These are phyloP conservation scores for Boletus coccyginus DNA, from an alignment of 768 basidiomycete species.

Conservation along the genomic window DNA sequence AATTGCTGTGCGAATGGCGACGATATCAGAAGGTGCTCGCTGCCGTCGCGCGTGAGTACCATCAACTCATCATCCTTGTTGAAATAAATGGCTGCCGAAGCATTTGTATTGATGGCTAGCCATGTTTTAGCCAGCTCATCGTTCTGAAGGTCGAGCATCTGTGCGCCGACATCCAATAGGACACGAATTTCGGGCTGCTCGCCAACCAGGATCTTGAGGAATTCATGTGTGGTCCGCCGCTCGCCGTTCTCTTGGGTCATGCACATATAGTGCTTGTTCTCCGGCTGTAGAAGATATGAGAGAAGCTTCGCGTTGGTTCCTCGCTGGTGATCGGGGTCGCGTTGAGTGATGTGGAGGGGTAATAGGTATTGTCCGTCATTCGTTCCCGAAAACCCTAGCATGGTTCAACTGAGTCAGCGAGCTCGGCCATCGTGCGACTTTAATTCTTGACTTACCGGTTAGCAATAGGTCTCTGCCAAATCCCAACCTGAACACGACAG, in stretches of 20 bases:
- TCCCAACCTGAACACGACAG: slow-evolving; percentile 38
- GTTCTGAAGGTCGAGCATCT: slow-evolving; percentile 52
- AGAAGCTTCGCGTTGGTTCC: slow-evolving; percentile 46
- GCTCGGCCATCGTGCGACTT: no score
- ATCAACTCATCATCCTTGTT: slow-evolving; percentile 33
- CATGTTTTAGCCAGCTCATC: slow-evolving; percentile 38
- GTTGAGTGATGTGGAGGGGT: slow-evolving; percentile 33
- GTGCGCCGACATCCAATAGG: slow-evolving; percentile 54
- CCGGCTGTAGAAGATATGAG: slow-evolving; percentile 28
- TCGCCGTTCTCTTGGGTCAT: slow-evolving; percentile 6
- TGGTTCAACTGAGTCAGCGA: neutral
- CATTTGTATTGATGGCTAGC: slow-evolving; percentile 28
- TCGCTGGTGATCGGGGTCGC: slow-evolving; percentile 26
- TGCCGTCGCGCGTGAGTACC: slow-evolving; percentile 31
- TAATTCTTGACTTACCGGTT: slow-evolving; percentile 12
- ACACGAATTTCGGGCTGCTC: slow-evolving; percentile 43
- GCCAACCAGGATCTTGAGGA: slow-evolving; percentile 32
- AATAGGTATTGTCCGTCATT: slow-evolving; percentile 40
- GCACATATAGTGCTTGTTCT: slow-evolving; percentile 19
- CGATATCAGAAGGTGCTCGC: slow-evolving; percentile 25
- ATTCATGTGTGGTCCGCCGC: slow-evolving; percentile 11
- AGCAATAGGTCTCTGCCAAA: slow-evolving; percentile 26
- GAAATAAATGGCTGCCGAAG: slow-evolving; percentile 34
- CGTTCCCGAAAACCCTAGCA: slow-evolving; percentile 38
- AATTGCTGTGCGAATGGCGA: slow-evolving; percentile 35